Base-by-base conservation (phyloP, 1,139 yeast genomes). In the Debaryomycetaceae sp. region DNA sequence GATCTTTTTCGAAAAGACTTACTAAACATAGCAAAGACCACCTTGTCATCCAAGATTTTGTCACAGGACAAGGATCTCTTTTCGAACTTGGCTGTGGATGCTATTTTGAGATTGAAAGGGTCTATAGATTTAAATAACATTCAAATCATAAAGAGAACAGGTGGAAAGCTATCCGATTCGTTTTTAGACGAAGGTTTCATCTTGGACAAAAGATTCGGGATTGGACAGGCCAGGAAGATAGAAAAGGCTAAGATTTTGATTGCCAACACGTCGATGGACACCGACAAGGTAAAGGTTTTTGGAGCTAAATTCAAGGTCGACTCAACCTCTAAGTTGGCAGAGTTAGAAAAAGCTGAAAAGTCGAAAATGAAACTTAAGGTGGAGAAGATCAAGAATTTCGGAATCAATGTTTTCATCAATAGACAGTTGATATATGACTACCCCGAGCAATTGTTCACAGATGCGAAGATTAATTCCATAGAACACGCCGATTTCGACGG, bases 401-500 rank as follows among this genome's bases (percentile, higher is more conserved):
- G 93, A 49, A 84, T 89, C 62, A 88, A 88, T 66, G 85, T 93
- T 57, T 93, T 93, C 65, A 91, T 93, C 55, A 93, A 93, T 71
- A 83, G 99, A 62, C 99, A 93, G 68, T 80, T 95, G 59, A 93
- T 93, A 59, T 95, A 93, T 69, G 97, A 93, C 70, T 95, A 93
- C 78, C 99, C 99, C 29, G 99, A 93, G 69, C 97, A 89, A 66
- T 75, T 93, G 54, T 88, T 93, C 61, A 80, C 96, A 6, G 99
- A 93, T 58, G 69, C 89, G 38, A 83, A 84, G 46, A 87, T 93
- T 58, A 91, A 89, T 68, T 84, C 97, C 33, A 89, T 93, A 52
- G 99, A 93, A 69, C 99, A 95, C 62, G 99, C 99, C 20, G 99
- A 95, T 67, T 95, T 95, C 57, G 99, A 89, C 61, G 99, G 99